Evolutionary conservation across 441 rosid species (phyloP).

Genomic region (Dalechampia spathulata): DNA sequence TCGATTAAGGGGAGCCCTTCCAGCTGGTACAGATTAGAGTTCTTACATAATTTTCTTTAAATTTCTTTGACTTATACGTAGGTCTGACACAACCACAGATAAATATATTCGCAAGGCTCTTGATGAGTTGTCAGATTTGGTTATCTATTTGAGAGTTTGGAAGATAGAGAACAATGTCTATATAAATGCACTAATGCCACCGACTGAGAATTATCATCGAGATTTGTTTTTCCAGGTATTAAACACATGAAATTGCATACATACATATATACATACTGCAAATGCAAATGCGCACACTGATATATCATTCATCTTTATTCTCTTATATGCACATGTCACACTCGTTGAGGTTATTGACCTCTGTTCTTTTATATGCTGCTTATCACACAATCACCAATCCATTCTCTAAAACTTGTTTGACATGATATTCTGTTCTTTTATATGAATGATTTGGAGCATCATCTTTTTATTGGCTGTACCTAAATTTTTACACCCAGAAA

Average conservation of each 20-base stretch:
- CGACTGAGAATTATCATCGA: conserved; percentile 77
- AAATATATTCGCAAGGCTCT: conserved; percentile 68
- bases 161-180: conserved; percentile 64
- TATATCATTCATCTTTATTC: too few relatives aligned
- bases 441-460: too few relatives aligned
- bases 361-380: too few relatives aligned
- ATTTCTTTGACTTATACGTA: conserved; percentile 9
- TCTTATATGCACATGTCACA: too few relatives aligned
- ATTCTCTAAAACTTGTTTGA: too few relatives aligned
- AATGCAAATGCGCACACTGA: not conserved
- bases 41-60: not conserved
- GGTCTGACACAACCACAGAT: conserved; percentile 44
- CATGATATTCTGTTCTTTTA: too few relatives aligned
- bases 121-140: conserved; percentile 74
- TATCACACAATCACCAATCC: too few relatives aligned
- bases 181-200: conserved; percentile 86
- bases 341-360: too few relatives aligned
- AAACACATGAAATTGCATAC: not conserved
- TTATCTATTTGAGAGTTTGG: conserved; percentile 81
- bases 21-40: conserved; percentile 47
- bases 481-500: too few relatives aligned
- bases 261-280: not conserved
- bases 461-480: too few relatives aligned
- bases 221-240: conserved; percentile 83
- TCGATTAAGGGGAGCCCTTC: conserved; percentile 91